Conservation (phyloP, 176 grass and related monocot genomes). For the Bromus sterilis region DNA sequence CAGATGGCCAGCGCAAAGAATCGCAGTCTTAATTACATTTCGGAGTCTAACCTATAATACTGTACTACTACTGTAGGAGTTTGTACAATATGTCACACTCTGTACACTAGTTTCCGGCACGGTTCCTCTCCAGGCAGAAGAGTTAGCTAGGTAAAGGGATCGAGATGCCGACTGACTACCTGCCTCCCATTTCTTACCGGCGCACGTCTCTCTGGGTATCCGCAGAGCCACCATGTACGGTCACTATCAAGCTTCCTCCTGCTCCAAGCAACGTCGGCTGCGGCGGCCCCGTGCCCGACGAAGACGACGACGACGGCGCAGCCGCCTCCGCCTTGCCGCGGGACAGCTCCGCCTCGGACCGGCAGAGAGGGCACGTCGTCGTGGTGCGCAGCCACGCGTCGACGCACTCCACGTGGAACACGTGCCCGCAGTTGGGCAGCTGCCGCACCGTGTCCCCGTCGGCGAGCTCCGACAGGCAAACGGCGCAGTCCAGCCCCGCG, state of each 20-base stretch:
- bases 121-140: neutral
- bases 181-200: neutral
- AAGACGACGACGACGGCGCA: neutral
- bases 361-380: slow-evolving; percentile 59
- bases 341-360: slow-evolving; percentile 27
- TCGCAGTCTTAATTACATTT: too few relatives aligned
- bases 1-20: too few relatives aligned
- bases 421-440: slow-evolving; percentile 45
- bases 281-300: neutral
- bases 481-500: slow-evolving; percentile 22
- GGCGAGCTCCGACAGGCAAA: slow-evolving; percentile 61
- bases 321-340: neutral
- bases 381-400: slow-evolving; percentile 50
- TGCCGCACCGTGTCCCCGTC: slow-evolving; percentile 51
- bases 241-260: slow-evolving; percentile 23
- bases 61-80: too few relatives aligned
- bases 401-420: slow-evolving; percentile 72
- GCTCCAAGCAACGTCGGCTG: neutral
- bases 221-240: neutral
- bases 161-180: neutral
- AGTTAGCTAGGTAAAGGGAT: neutral
- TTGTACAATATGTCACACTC: neutral
- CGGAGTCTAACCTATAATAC: too few relatives aligned
- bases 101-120: neutral
- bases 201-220: neutral